Evolutionary conservation across 345 rosid species (phyloP).

Genomic region (Bruguiera sexangula): DNA sequence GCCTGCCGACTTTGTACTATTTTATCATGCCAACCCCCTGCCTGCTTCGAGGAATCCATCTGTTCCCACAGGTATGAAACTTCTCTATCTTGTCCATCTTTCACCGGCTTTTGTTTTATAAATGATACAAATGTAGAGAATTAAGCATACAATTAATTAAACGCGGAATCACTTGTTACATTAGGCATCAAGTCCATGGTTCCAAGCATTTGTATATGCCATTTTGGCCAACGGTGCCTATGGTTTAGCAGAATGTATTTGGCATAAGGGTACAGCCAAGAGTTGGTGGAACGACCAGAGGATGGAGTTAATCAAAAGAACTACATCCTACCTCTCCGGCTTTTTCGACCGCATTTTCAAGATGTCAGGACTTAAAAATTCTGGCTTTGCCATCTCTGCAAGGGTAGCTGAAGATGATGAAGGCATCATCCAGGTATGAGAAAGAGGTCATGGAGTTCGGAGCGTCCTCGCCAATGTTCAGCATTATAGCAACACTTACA

Average conservation of each 20-base stretch:
- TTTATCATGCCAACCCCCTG: neutral
- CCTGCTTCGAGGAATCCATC: neutral
- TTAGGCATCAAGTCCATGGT: neutral
- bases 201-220: constrained; percentile 3
- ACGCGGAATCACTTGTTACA: neutral
- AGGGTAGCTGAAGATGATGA: neutral
- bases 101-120: neutral
- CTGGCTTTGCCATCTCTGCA: neutral
- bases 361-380: neutral
- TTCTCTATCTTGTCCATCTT: neutral
- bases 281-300: constrained; percentile 2
- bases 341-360: neutral
- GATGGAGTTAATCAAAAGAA: neutral
- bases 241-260: neutral
- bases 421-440: neutral
- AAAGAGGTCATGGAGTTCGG: constrained; percentile 1
- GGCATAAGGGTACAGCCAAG: neutral
- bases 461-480: neutral
- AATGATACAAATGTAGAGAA: neutral
- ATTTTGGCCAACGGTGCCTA: neutral
- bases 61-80: neutral
- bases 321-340: neutral
- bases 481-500: neutral
- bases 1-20: neutral
- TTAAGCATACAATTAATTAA: neutral